Base-by-base conservation (phyloP, 208 protist genomes). In the Trypanosoma avium region DNA sequence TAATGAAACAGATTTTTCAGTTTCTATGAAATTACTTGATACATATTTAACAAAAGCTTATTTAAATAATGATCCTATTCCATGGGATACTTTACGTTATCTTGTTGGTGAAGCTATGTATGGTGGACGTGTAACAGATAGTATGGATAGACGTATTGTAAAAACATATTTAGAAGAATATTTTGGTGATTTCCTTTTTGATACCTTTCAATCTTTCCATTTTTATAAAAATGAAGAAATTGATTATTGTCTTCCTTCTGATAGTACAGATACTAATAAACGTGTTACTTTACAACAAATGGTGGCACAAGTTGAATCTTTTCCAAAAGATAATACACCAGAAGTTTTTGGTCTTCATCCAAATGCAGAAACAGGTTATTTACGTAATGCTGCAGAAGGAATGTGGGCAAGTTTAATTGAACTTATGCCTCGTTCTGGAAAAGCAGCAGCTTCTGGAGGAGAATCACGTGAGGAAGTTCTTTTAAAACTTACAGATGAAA, bases 171-270 rank as follows among this genome's bases (percentile, higher is more conserved):
- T 99, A 8, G 92, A 99, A 59, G 98, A 99, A 88, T 99, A 99
- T 86, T 97, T 99, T 77, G 98, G 98, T 42, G 98, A 99, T 75
- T 99, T 99, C 77, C 82, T 99, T 29, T 99, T 99, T 74, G 98
- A 99, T 75, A 94, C 90, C 45, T 99, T 98, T 85, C 98, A 99
- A 79, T 89, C 95, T 17, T 99, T 99, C 81, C 88, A 97, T 82
- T 99, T 99, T 81, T 99, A 97, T 61, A 29, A 72, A n/a, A 84
- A 92, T 74, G 77, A 77, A 7, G 75, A 87, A 12, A 85, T 94
- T 10, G 85, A 97, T 66, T 99, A 99, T 77, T 82, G 78, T 63
- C 81, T 98, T 62, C 97, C 97, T 30, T 30, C 81, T 27, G 81
- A 80, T 27, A 90, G 77, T 64, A 77, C 67, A 17, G 90, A 96